These are phyloP conservation scores for Musa schizocarpa DNA, from an alignment of 176 grass and related monocot species.

Conservation along the genomic window DNA sequence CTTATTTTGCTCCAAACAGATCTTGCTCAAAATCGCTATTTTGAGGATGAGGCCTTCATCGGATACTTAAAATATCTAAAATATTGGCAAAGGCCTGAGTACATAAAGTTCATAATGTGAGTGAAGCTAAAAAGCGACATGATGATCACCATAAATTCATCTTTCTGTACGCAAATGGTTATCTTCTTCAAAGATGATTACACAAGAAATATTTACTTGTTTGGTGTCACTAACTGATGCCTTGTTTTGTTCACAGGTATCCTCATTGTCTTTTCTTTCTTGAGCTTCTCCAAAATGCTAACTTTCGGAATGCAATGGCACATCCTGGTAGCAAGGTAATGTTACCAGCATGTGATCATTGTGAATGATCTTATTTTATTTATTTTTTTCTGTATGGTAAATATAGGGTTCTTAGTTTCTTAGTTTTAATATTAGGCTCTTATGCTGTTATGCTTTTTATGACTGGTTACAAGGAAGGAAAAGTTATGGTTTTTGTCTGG, in stretches of 20 bases:
- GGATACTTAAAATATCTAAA: constrained; percentile 93
- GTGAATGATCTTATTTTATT: not conserved
- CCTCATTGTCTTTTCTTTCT: constrained; percentile 98
- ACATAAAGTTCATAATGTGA: constrained; percentile 92
- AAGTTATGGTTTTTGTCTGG: not conserved
- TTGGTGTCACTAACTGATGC: not conserved
- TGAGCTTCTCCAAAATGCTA: constrained; percentile 92
- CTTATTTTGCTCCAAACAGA: constrained; percentile 27
- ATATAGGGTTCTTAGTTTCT: not conserved
- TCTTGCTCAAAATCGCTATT: constrained; percentile 94
- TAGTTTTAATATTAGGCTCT: not conserved
- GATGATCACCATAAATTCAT: not conserved
- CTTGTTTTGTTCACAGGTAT: constrained; percentile 40
- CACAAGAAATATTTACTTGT: not conserved
- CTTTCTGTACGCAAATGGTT: not conserved
- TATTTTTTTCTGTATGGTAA: not conserved
- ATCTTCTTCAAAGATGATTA: not conserved
- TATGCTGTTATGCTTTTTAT: not conserved
- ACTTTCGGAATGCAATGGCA: constrained; percentile 88
- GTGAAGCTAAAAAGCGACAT: constrained; percentile 19
- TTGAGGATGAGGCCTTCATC: constrained; percentile 89
- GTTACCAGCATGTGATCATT: not conserved
- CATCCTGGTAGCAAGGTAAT: constrained; percentile 94
- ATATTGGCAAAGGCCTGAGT: constrained; percentile 83
- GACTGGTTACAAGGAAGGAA: not conserved